Evolutionary conservation across 345 rosid genomes (phyloP), one percentile per base, ranked within the genome.

Genomic region (Aquilaria malaccensis): DNA sequence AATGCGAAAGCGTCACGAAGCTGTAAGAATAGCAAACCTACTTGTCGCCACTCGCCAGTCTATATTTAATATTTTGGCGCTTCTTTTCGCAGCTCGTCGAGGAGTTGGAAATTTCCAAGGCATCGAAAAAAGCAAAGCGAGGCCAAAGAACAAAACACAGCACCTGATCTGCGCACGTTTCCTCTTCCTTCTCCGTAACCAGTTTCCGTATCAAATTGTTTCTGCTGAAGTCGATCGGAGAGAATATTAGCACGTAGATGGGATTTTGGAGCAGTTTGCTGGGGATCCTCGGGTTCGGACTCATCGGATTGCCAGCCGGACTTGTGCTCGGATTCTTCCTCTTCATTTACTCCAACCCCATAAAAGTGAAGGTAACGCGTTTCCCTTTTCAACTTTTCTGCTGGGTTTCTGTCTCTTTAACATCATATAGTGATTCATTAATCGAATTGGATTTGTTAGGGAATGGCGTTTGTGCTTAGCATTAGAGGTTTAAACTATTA

Each of bases 271-370:
- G 75, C 5, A 73, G 79, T 77, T 64, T 87, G 3, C 47, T 83
- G 66, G 95, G 89, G 45, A 56, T 83, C 48, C 4, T 87, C 48
- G 97, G 97, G 61, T 87, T 87, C 74, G 80, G 60, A 30, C 22
- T 22, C 22, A 72, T 87, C 70, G 97, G 97, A 60, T 66, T 87
- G 68, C 85, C 91, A 32, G 30, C 83, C 32, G 97, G 97, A 33
- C 81, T 89, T 55, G 10, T 80, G 60, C n/a, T 79, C 15, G 97
- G 97, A 1, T 89, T 89, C 82, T 72, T 70, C 67, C 60, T 79
- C 72, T 80, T 87, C 72, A 30, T 89, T 15, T 87, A 87, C 66
- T 86, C 92, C 31, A 70, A 77, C 11, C 95, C 97, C 13, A 32
- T 63, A 13, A 67, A 72, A 52, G 64, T 80, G 2, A 60, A 86